Evolutionary conservation across 441 rosid species (phyloP).

Genomic region (Gossypium aridum): DNA sequence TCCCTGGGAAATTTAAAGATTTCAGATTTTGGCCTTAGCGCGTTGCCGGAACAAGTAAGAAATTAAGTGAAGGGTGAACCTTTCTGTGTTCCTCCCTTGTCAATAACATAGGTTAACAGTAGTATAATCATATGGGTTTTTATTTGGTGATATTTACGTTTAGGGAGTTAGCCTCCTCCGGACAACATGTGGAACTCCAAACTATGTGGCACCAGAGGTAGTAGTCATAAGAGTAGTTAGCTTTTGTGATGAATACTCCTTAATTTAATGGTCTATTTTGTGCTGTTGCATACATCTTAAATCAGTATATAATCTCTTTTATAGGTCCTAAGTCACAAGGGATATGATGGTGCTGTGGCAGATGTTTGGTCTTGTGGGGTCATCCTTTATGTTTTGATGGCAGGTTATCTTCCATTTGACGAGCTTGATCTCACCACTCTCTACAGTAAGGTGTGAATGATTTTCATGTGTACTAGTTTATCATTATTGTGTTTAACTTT

Average conservation of each 20-base stretch:
- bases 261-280: not conserved
- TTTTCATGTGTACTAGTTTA: constrained; percentile 1
- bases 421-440: constrained; percentile 93
- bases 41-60: constrained; percentile 73
- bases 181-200: constrained; percentile 97
- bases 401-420: constrained; percentile 96
- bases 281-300: not conserved
- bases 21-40: constrained; percentile 97
- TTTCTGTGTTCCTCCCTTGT: not conserved
- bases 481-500: not conserved
- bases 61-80: not conserved
- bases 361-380: constrained; percentile 98
- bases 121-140: not conserved
- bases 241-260: not conserved
- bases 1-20: constrained; percentile 89
- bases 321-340: constrained; percentile 93
- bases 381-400: constrained; percentile 84
- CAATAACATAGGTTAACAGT: not conserved
- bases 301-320: constrained; percentile 10
- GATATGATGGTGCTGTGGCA: constrained; percentile 88
- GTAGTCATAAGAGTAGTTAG: constrained; percentile 3
- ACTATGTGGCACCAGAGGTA: constrained; percentile 99
- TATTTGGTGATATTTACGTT: constrained; percentile 20
- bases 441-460: constrained; percentile 79
- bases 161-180: constrained; percentile 82